phyloP scores from a whole-genome alignment of 1,284 basidiomycete genomes.

The Thelephora terrestris region DNA sequence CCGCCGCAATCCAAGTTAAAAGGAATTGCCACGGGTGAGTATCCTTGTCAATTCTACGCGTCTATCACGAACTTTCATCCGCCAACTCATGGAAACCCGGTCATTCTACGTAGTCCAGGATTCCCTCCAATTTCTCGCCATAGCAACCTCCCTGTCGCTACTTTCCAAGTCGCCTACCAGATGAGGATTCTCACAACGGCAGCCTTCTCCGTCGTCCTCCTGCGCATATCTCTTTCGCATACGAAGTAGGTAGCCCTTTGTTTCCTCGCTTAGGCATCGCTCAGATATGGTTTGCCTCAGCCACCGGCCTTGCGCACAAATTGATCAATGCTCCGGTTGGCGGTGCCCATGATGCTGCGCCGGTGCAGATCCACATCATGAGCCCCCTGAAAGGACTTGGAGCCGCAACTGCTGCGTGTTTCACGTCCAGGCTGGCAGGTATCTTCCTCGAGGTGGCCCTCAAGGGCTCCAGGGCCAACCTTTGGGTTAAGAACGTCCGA shows the following conservation, averaged over 20 bases:
- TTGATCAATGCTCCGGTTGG: constrained; percentile 23
- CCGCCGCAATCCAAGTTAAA: constrained; percentile 42
- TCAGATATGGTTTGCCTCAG: constrained; percentile 64
- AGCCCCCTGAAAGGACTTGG: constrained; percentile 76
- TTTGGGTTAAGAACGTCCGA: constrained; percentile 97
- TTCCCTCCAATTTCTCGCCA: constrained; percentile 92
- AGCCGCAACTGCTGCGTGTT: constrained; percentile 86
- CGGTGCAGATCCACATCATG: constrained; percentile 42
- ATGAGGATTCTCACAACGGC: constrained; percentile 98
- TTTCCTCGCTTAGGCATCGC: constrained; percentile 86
- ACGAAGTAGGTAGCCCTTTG: constrained; percentile 80
- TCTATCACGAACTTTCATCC: constrained; percentile 57
- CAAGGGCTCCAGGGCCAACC: constrained; percentile 80
- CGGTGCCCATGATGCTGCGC: constrained; percentile 26
- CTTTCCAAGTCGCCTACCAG: constrained; percentile 93
- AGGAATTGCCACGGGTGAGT: constrained; percentile 19
- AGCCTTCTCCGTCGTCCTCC: constrained; percentile 82
- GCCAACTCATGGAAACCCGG: constrained; percentile 93
- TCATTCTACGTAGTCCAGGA: constrained; percentile 97
- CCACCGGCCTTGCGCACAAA: constrained; percentile 22
- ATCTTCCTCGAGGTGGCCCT: constrained; percentile 99
- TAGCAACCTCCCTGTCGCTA: constrained; percentile 90
- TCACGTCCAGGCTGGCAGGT: constrained; percentile 95
- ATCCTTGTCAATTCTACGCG: constrained; percentile 35
- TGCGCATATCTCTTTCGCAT: constrained; percentile 70